Evolutionary conservation across 1,284 basidiomycete genomes (phyloP), one percentile per base, ranked within the genome.

Genomic region (Malassezia slooffiae): DNA sequence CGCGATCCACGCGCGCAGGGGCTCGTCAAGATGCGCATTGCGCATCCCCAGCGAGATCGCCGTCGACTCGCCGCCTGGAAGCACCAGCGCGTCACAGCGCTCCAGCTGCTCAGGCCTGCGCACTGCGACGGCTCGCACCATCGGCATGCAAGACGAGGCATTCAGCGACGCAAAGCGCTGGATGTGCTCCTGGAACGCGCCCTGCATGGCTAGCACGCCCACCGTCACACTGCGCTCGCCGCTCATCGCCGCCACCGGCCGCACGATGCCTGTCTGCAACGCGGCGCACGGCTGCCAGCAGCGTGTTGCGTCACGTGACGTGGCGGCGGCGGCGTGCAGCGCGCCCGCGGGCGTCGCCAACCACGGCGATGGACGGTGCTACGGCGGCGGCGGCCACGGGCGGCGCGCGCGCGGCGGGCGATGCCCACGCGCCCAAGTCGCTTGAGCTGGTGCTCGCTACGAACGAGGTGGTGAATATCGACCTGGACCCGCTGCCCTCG

Each of bases 41-140:
- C 79, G 77, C 2, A 85, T 83, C 2, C 95, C 76, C 21, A 95
- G 74, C 1, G 85, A 83, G 53, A 96, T 96, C 1, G 89, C 88
- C 2, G 91, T 96, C 1, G 86, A 90, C 73, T 96, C 88, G 13
- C 76, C 76, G 32, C 86, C 87, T 10, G 91, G 91, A 47, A 97
- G 85, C 56, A 97, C 81, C 41, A 96, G 74, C 2, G 82, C 90
- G 61, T 86, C 78, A 70, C 89, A 93, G 51, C 53, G 54, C 21
- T 72, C 73, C 13, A 96, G 78, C 55, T 95, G 86, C 30, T 79
- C 78, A 4, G 77, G 73, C 2, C 79, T 85, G 34, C 84, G 82
- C 21, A 96, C 82, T 11, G 81, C 77, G n/a, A 79, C 67, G 26
- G 52, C 45, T 6, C 55, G 53, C 35, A 67, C 51, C 43, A 28